Percentiles rank a stretch among this genome's conserved stretches.
phyloP scores from a whole-genome alignment of 345 rosid species.

The Lepidium didymum region DNA sequence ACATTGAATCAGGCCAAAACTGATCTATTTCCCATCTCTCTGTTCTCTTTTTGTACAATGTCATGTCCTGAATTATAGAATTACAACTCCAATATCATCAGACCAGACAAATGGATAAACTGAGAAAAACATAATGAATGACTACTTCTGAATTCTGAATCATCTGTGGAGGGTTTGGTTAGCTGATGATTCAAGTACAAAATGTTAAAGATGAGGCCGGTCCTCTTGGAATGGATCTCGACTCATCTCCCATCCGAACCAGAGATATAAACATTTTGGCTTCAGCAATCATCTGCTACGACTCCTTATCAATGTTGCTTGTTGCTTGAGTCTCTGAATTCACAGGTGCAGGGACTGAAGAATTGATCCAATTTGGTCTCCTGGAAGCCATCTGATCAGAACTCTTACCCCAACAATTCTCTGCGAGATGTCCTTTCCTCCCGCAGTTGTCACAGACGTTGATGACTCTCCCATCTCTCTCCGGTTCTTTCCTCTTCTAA shows the following conservation, averaged over 20 bases:
- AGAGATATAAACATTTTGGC: background rate
- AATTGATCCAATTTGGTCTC: conserved; percentile 15
- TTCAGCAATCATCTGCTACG: background rate
- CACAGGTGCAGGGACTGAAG: conserved; percentile 1
- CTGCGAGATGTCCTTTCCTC: conserved; percentile 59
- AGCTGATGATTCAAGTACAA: background rate
- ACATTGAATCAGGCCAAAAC: background rate
- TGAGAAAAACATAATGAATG: background rate
- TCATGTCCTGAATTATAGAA: background rate
- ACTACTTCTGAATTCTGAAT: background rate
- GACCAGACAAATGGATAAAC: background rate
- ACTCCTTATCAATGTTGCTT: background rate
- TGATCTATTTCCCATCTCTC: background rate
- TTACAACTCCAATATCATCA: background rate
- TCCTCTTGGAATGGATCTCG: background rate
- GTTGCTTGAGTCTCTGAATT: conserved; percentile 14
- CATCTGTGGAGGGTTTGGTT: background rate
- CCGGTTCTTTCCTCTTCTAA: conserved; percentile 35
- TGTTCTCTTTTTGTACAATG: background rate
- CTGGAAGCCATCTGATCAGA: conserved; percentile 21
- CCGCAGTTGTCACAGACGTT: conserved; percentile 46
- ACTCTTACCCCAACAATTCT: conserved; percentile 40
- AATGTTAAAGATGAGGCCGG: background rate
- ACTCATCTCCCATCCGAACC: background rate
- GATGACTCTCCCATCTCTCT: conserved; percentile 28